Evolutionary conservation across 805 yeast species (phyloP), one percentile per base, ranked within the genome.

Genomic region (Pichia exigua): DNA sequence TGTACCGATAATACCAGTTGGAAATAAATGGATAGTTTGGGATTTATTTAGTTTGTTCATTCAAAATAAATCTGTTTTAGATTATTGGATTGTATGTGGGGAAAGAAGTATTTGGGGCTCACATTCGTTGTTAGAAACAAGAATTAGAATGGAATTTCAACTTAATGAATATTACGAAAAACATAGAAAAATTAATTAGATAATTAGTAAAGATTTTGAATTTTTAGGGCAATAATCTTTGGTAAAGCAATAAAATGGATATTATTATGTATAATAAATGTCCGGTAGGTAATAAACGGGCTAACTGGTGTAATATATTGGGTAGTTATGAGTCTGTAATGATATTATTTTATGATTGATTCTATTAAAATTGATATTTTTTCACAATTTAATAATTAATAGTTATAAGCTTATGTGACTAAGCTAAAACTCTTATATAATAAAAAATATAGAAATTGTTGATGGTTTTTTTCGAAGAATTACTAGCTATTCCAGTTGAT

Each of bases 21-120:
- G 90, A 47, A 74, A 85, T 50, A 82, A 88, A 38, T 69, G 58
- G 58, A 50, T 90, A 47, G 72, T 89, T 47, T 73, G 73, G 41
- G 90, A 85, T 58, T 78, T 88, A 54, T 83, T 89, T 44, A 73
- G 89, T 57, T 83, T 90, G 0, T 78, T 89, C 61, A 96, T 89
- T 62, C 84, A 87, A 3, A 83, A 83, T 59, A 76, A 84, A 58
- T 74, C 82, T 26, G 66, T 72, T 64, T 84, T 90, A 22, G 85
- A 89, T 6, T 88, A 89, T 63, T 92, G 97, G 95, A 81, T 90
- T 15, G 71, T 78, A 48, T 88, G 91, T 32, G 99, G 99, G 6
- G 97, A 92, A 65, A 74, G 85, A 56, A 85, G 96, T 44, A 89
- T 90, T 1, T 94, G 98, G 98, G 95, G 96, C 1, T 78, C 88